Evolutionary conservation across 2,329 filamentous ascomycete species (phyloP).

Genomic region (Cytospora chrysosperma): DNA sequence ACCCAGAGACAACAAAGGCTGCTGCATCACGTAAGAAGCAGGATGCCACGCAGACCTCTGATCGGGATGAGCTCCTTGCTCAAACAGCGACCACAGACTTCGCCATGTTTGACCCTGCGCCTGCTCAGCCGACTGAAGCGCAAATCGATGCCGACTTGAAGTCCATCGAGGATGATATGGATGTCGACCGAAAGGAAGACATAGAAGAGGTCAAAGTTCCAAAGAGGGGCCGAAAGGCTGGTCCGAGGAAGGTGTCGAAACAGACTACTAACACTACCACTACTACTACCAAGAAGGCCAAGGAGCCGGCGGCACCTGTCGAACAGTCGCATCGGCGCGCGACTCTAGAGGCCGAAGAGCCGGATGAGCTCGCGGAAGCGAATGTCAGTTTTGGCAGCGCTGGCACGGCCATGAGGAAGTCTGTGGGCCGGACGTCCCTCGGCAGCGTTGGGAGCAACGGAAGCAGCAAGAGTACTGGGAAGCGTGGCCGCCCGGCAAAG

Average conservation of each 20-base stretch:
- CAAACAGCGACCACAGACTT: conserved; percentile 38
- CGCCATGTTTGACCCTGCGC: conserved; percentile 53
- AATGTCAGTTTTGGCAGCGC: conserved; percentile 43
- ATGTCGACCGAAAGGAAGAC: conserved; percentile 35
- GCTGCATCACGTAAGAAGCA: conserved; percentile 31
- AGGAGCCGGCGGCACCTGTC: conserved; percentile 30
- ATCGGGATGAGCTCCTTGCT: conserved; percentile 18
- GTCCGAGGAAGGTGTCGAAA: conserved; percentile 52
- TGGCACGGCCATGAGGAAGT: conserved; percentile 42
- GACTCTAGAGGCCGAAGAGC: conserved; percentile 26
- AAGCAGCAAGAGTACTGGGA: conserved; percentile 14
- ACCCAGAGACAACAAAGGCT: conserved; percentile 45
- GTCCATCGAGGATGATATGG: conserved; percentile 50
- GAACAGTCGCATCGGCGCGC: conserved; percentile 28
- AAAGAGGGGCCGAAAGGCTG: conserved; percentile 56
- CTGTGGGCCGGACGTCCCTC: conserved; percentile 19
- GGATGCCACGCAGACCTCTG: conserved; percentile 28
- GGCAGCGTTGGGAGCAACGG: conserved; percentile 8
- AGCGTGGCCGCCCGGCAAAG: conserved; percentile 21
- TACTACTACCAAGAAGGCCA: conserved; percentile 43
- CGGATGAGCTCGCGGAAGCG: conserved; percentile 35
- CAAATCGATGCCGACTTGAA: conserved; percentile 52
- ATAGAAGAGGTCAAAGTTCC: conserved; percentile 44
- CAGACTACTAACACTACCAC: too few relatives aligned
- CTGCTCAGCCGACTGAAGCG: conserved; percentile 45